These are phyloP conservation scores for Rhododendron mucronatum DNA, from an alignment of 148 eudicot genomes.

Conservation along the genomic window DNA sequence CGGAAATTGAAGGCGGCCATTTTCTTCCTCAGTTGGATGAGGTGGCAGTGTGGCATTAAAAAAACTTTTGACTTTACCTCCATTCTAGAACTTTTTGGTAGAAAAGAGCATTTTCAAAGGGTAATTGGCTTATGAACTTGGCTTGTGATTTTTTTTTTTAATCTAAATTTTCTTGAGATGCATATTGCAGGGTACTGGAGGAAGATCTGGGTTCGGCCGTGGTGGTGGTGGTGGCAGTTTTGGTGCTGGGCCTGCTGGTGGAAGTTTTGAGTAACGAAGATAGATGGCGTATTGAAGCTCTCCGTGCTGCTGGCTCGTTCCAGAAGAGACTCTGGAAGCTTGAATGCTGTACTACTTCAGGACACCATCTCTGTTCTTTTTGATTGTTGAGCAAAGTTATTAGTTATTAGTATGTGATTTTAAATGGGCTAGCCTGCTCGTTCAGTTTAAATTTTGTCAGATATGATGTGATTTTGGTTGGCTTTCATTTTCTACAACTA, in stretches of 20 bases:
- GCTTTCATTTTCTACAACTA: background rate
- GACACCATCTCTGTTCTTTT: background rate
- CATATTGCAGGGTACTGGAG: constrained; percentile 50
- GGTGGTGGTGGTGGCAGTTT: constrained; percentile 51
- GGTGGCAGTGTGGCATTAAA: background rate
- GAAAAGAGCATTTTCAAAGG: background rate
- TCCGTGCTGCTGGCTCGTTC: background rate
- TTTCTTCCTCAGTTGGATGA: background rate
- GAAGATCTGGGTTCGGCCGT: constrained; percentile 64
- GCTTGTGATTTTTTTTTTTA: background rate
- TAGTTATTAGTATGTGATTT: background rate
- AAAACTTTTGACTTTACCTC: background rate
- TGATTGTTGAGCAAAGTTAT: background rate
- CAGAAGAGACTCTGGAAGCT: background rate
- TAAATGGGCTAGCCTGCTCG: background rate
- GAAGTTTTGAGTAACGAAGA: background rate
- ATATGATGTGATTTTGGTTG: background rate
- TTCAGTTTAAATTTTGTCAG: background rate
- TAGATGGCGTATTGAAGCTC: background rate
- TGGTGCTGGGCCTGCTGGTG: constrained; percentile 32
- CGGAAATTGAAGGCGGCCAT: background rate
- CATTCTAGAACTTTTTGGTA: background rate
- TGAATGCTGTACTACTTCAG: background rate
- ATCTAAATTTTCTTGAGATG: background rate
- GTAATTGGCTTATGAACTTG: background rate